Evolutionary conservation across 176 grass and related monocot species (phyloP).

Genomic region (Aegilops bicornis): DNA sequence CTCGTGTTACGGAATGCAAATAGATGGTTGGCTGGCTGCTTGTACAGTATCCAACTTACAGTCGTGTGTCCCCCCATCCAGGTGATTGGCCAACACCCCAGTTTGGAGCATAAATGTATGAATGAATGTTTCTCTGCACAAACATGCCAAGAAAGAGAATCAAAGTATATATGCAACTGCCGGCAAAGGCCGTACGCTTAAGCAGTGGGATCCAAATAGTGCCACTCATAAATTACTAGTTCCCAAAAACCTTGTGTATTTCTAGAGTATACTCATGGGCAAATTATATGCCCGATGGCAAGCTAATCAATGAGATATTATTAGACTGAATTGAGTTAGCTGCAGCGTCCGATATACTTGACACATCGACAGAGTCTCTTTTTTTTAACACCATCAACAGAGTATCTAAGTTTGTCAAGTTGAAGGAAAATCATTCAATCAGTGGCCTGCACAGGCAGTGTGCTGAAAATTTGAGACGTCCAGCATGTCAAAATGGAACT

Average conservation of each 20-base stretch:
- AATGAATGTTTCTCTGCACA: conserved; percentile 80
- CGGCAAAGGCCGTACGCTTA: neutral
- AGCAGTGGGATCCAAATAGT: neutral
- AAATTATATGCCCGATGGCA: neutral
- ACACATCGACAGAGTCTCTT: neutral
- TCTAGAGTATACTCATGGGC: neutral
- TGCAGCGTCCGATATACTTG: neutral
- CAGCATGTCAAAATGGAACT: neutral
- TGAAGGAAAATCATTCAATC: neutral
- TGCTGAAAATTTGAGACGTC: neutral
- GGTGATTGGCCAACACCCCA: conserved; percentile 76
- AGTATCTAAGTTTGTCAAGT: neutral
- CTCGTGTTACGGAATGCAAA: neutral
- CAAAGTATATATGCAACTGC: neutral
- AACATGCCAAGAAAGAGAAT: conserved; percentile 26
- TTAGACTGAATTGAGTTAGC: neutral
- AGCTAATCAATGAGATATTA: conserved; percentile 14
- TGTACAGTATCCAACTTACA: conserved; percentile 52
- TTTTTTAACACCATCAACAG: too few relatives aligned
- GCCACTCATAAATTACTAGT: neutral
- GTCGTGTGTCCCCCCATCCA: conserved; percentile 90
- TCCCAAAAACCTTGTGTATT: neutral
- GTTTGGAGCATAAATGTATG: conserved; percentile 97
- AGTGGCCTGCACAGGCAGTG: neutral
- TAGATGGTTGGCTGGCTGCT: neutral